Percentiles rank a stretch among this genome's conserved stretches.
phyloP scores from a whole-genome alignment of 2,329 filamentous ascomycete genomes.

The Fusarium papillatum region DNA sequence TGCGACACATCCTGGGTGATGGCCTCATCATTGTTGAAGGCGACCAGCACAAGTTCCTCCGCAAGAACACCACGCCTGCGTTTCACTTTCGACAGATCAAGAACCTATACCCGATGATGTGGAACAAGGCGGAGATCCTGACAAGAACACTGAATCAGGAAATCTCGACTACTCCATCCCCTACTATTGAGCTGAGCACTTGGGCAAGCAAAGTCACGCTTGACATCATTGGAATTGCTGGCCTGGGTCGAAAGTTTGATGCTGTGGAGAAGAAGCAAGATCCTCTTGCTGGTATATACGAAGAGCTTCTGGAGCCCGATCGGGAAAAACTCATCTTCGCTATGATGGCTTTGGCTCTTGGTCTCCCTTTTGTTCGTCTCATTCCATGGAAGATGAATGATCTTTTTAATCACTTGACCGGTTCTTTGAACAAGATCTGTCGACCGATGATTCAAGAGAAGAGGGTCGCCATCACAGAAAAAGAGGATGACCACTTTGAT shows the following conservation, averaged over 20 bases:
- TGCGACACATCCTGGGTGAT: constrained; percentile 68
- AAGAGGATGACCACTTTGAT: constrained; percentile 65
- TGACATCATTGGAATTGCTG: constrained; percentile 72
- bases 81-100: constrained; percentile 79
- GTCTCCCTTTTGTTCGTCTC: constrained; percentile 15
- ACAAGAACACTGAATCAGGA: constrained; percentile 58
- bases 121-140: constrained; percentile 63
- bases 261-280: constrained; percentile 52
- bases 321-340: constrained; percentile 58
- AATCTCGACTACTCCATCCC: constrained; percentile 30
- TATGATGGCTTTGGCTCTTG: constrained; percentile 28
- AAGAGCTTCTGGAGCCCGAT: constrained; percentile 59
- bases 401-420: constrained; percentile 25
- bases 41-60: constrained; percentile 77
- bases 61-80: constrained; percentile 77
- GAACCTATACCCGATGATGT: constrained; percentile 78
- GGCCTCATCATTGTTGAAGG: constrained; percentile 76
- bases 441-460: constrained; percentile 57
- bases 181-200: constrained; percentile 52
- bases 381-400: constrained; percentile 40
- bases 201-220: constrained; percentile 69
- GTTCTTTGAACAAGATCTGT: constrained; percentile 23
- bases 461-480: constrained; percentile 59
- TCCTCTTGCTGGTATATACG: constrained; percentile 60
- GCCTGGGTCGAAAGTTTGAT: constrained; percentile 68